Evolutionary conservation across 805 yeast genomes (phyloP), one percentile per base, ranked within the genome.

Genomic region (Kodamaea lidongshanica): DNA sequence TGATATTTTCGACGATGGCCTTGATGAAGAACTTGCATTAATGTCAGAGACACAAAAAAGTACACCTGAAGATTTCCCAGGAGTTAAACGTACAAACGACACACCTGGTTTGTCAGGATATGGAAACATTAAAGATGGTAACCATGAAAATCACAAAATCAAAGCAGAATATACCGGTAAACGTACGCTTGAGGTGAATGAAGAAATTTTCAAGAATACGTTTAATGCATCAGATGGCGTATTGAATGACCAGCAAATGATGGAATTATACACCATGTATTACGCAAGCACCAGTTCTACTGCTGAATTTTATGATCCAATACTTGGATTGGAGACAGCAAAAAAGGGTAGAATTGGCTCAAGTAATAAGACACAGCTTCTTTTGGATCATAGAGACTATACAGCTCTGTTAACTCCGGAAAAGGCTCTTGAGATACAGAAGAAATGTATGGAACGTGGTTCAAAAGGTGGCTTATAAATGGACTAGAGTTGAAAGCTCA

Each of bases 261-360:
- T 49, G 25, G 67, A 65, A 17, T 57, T 71, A 13, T 67, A 64
- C 43, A 53, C 67, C 18, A 52, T 57, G 24, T 59, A 65, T 32
- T 62, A 47, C 33, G 42, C 50, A 3, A 45, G 57, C 1, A 24
- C 48, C 6, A 51, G 46, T 14, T 48, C 35, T 12, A 17, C 28
- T 6, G 31, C 16, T 7, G 30, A 32, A 16, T n/a, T 25, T 14
- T 40, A 30, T 17, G 35, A 40, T 24, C 44, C 44, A 2, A 10
- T n/a, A 4, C 13, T 23, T 5, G 37, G 39, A 5, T 19, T 38
- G 5, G 36, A 33, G 11, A 26, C 21, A 7, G 22, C 26, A 10
- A 12, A 20, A 12, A 19, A 16, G 18, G 27, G 29, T 1, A 23
- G n/a, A 10, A 34, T 47, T 15, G 48, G 48, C 2, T 44, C 42